Base-by-base conservation (phyloP, 805 yeast species). In the Candida verbasci region DNA sequence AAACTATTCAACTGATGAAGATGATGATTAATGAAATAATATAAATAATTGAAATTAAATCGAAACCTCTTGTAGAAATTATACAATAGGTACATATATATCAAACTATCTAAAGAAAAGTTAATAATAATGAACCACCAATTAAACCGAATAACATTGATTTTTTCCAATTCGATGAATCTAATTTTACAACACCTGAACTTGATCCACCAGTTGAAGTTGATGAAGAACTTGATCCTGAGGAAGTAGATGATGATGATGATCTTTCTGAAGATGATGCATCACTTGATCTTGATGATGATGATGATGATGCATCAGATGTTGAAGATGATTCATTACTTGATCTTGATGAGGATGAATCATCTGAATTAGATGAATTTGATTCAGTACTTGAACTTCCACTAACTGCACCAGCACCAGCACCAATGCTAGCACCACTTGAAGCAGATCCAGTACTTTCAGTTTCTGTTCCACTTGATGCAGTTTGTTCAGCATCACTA, bases 1-100 rank as follows among this genome's bases (percentile, higher is more conserved):
- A 10, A 35, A 28, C 12, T 59, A 61, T 31, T 52, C 62, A 17
- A 59, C 64, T 35, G 62, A 56, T 34, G 62, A 58, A n/a, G 61
- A 55, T 12, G 53, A 39, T 15, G 28, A 36, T 36, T 36, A 36
- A 31, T 30, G 34, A n/a, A n/a, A n/a, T n/a, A n/a, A n/a, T n/a
- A n/a, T n/a, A n/a, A n/a, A n/a, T n/a, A n/a, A n/a, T n/a, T n/a
- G n/a, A n/a, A n/a, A n/a, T n/a, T n/a, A n/a, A n/a, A n/a, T n/a
- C n/a, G n/a, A n/a, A n/a, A n/a, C n/a, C n/a, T n/a, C n/a, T 27
- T 27, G 16, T 15, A 15, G 30, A n/a, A 7, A n/a, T n/a, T n/a
- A n/a, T n/a, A n/a, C n/a, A n/a, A n/a, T n/a, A n/a, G n/a, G n/a
- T n/a, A n/a, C n/a, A n/a, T n/a, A n/a, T n/a, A n/a, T n/a, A n/a